phyloP scores from a whole-genome alignment of 345 rosid genomes.

The Eucalyptus urophylla region DNA sequence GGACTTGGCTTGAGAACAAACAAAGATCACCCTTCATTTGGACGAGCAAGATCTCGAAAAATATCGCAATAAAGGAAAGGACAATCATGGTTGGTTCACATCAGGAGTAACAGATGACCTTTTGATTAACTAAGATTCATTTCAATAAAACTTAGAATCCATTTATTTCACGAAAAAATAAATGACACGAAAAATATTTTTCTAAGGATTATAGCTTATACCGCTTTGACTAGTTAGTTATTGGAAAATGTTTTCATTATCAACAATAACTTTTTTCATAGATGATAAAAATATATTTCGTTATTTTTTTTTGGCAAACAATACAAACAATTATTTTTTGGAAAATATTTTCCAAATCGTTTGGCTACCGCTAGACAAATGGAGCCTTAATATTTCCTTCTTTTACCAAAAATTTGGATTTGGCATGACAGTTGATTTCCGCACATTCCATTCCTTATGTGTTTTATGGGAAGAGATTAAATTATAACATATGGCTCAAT shows the following conservation, averaged over 20 bases:
- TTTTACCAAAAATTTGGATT: neutral
- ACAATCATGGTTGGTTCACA: neutral
- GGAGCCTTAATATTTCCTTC: neutral
- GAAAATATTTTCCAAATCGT: neutral
- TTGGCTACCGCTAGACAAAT: neutral
- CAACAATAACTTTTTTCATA: neutral
- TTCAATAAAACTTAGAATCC: neutral
- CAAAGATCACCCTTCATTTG: neutral
- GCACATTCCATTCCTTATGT: neutral
- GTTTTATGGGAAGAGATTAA: neutral
- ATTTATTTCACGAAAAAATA: rapidly evolving
- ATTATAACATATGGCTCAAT: neutral
- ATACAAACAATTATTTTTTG: rapidly evolving
- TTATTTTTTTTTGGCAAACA: neutral
- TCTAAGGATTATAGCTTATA: rapidly evolving
- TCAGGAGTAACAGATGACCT: neutral
- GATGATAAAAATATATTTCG: neutral
- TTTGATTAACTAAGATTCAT: neutral
- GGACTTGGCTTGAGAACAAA: neutral
- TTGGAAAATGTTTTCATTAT: neutral
- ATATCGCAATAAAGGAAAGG: neutral
- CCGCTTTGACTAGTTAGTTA: neutral
- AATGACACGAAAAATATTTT: neutral
- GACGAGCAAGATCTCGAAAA: neutral
- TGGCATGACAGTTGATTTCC: neutral